Conservation (phyloP, 306 rosid species). For the Styphnolobium japonicum region DNA sequence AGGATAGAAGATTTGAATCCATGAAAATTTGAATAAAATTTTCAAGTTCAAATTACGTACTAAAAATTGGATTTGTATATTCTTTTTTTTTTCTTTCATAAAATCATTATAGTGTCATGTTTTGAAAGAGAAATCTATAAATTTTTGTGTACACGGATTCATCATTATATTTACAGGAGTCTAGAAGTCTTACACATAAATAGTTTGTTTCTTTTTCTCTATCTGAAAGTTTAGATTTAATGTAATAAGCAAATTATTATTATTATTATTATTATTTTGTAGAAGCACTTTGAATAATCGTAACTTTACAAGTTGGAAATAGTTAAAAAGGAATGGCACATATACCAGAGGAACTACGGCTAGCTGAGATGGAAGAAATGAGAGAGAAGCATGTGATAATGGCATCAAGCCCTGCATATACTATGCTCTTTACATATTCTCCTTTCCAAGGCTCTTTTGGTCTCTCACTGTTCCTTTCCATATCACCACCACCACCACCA, state of each 20-base stretch:
- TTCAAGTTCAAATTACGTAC: background rate
- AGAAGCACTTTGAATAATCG: too few relatives aligned
- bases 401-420: conserved; percentile 61
- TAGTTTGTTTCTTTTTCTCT: too few relatives aligned
- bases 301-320: background rate
- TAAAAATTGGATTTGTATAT: background rate
- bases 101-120: background rate
- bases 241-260: too few relatives aligned
- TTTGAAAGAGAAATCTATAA: too few relatives aligned
- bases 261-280: too few relatives aligned
- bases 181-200: too few relatives aligned
- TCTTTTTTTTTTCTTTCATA: too few relatives aligned
- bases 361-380: conserved; percentile 62
- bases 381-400: conserved; percentile 60
- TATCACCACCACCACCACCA: background rate
- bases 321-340: background rate
- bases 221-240: too few relatives aligned
- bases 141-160: too few relatives aligned
- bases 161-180: too few relatives aligned
- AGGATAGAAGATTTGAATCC: too few relatives aligned
- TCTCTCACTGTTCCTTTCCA: conserved; percentile 25
- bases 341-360: conserved; percentile 39
- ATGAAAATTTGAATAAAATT: too few relatives aligned
- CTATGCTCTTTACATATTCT: conserved; percentile 45
- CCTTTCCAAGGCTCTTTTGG: conserved; percentile 64